Base-by-base conservation (phyloP, 2,329 filamentous ascomycete species). In the Pseudopithomyces chartarum region DNA sequence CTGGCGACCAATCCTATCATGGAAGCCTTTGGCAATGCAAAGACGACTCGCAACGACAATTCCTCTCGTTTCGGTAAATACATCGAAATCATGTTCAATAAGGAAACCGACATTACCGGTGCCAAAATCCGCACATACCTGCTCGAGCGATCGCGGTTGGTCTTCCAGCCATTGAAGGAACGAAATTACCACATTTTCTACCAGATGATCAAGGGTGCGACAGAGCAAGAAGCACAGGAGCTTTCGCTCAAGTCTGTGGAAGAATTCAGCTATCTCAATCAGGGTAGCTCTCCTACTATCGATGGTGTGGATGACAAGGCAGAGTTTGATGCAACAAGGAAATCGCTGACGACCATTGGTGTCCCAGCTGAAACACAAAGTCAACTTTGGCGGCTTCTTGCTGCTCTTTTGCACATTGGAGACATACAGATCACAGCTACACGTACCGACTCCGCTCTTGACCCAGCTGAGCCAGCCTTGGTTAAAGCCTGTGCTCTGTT, bases 101-200 rank as follows among this genome's bases (percentile, higher is more conserved):
- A 91, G 61, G 86, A 89, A 70, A 97, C 92, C 60, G 95, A 96
- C 75, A 99, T 99, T 69, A 97, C 98, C 72, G 95, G 95, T 66
- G 95, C 95, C 55, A 96, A 96, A 81, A 99, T 99, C 73, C 86
- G 95, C 68, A 97, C 93, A 54, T 99, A 99, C 73, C 83, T 99
- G 64, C 83, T 99, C 43, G 95, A 99, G 77, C 90, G 95, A 58
- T 98, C 95, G 60, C 89, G 95, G 80, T 82, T 99, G 69, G 95
- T 98, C 17, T 99, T 98, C 78, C 95, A 99, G 75, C 95, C 95
- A 40, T 82, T 97, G 62, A 98, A 97, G 80, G 95, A 99, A 81
- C 87, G 95, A 65, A 99, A 99, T 77, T 99, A 99, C 79, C 95
- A 99, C 78, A 94, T 99, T 69, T 99, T 99, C 80, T 99, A 99